A percentile compares a stretch with the other conserved stretches of the same genome.
Evolutionary conservation across 2,329 filamentous ascomycete species (phyloP).

Genomic region (Arthrocladium fulminans): DNA sequence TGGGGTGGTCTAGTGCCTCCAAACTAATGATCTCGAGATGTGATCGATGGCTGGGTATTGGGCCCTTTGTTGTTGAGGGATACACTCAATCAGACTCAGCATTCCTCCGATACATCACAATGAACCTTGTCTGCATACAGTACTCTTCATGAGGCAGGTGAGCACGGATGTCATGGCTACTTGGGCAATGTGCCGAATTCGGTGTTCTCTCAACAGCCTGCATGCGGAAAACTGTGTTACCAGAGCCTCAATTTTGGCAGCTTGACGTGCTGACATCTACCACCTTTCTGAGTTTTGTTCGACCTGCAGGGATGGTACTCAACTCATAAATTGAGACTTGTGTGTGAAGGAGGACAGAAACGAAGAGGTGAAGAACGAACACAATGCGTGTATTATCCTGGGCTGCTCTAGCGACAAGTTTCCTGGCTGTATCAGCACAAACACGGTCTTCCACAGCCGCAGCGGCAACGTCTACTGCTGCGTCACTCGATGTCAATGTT

Average conservation of each 20-base stretch:
- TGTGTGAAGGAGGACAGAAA: background rate
- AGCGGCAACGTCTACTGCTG: background rate
- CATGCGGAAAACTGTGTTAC: background rate
- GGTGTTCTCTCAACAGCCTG: conserved; percentile 1
- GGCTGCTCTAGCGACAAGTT: background rate
- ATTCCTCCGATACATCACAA: conserved; percentile 1
- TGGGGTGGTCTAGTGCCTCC: background rate
- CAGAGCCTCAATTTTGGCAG: background rate
- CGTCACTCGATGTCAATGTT: conserved; percentile 13
- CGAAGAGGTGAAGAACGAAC: background rate
- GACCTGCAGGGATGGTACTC: background rate
- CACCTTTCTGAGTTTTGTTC: background rate
- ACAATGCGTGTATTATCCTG: background rate
- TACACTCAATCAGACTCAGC: background rate
- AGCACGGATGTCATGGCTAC: conserved; percentile 9
- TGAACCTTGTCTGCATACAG: background rate
- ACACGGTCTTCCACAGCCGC: background rate
- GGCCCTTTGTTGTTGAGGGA: conserved; percentile 1
- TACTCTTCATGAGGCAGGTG: background rate
- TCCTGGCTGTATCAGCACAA: background rate
- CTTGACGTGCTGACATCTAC: background rate
- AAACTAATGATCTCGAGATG: too few relatives aligned
- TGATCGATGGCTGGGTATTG: too few relatives aligned
- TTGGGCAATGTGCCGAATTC: conserved; percentile 1
- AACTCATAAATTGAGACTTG: background rate